phyloP scores from a whole-genome alignment of 495 filamentous ascomycete species.

The Penicillium robsamsonii region DNA sequence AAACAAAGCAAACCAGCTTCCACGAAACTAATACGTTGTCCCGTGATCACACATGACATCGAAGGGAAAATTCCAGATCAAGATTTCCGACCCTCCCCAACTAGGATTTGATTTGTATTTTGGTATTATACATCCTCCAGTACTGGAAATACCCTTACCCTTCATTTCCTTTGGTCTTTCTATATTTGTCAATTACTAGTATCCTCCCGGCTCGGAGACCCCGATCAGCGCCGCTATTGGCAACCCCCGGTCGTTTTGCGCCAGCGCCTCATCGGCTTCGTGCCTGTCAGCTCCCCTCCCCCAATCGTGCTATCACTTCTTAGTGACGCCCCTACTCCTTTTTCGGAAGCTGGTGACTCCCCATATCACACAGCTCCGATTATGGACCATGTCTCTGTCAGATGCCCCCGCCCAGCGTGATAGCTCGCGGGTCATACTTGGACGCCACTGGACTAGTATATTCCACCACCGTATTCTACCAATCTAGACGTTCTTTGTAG shows the following conservation, averaged over 20 bases:
- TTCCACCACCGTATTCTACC: neutral
- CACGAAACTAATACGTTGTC: constrained; percentile 28
- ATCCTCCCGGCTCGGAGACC: constrained; percentile 12
- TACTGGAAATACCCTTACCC: constrained; percentile 29
- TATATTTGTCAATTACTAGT: constrained; percentile 15
- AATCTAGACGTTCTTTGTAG: neutral
- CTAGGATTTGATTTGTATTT: neutral
- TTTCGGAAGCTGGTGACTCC: constrained; percentile 7
- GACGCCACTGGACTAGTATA: neutral
- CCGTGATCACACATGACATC: constrained; percentile 25
- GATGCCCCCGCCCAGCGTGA: neutral
- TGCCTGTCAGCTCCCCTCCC: constrained; percentile 25
- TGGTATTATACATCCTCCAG: constrained; percentile 5
- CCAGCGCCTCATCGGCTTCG: constrained; percentile 19
- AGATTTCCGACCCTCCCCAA: constrained; percentile 1
- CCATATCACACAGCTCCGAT: constrained; percentile 20
- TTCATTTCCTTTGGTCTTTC: constrained; percentile 5
- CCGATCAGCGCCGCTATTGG: constrained; percentile 35
- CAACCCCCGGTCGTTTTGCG: constrained; percentile 15
- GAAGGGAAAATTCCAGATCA: constrained; percentile 1
- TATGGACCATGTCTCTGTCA: constrained; percentile 3
- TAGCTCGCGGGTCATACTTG: constrained; percentile 1
- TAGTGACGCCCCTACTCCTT: constrained; percentile 13
- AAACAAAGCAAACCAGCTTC: constrained; percentile 25
- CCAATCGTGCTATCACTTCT: constrained; percentile 17